Conservation (phyloP, 306 rosid species). For the Fragaria ananassa region DNA sequence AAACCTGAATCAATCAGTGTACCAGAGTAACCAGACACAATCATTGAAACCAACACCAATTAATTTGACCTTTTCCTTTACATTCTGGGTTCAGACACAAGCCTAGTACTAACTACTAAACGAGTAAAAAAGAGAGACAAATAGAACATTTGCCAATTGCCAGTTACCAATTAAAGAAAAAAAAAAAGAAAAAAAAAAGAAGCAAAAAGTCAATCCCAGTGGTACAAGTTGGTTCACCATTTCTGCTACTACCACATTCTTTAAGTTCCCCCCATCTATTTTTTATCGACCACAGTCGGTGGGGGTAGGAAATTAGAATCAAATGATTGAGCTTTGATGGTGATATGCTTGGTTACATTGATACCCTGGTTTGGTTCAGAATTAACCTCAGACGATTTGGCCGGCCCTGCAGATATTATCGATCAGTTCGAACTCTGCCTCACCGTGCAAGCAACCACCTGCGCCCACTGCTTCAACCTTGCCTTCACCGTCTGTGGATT, state of each 20-base stretch:
- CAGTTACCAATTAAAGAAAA: slow-evolving; percentile 7
- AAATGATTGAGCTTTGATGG: slow-evolving; percentile 22
- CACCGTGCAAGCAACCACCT: slow-evolving; percentile 95
- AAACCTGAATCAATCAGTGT: neutral
- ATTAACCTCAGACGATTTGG: slow-evolving; percentile 11
- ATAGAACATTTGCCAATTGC: slow-evolving; percentile 7
- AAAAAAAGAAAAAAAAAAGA: neutral
- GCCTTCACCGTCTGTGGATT: slow-evolving; percentile 78
- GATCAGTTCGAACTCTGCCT: slow-evolving; percentile 41
- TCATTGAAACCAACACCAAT: slow-evolving; percentile 23
- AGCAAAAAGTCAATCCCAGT: slow-evolving; percentile 17
- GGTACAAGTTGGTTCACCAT: slow-evolving; percentile 13
- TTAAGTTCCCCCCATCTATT: slow-evolving; percentile 2
- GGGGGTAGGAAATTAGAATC: slow-evolving; percentile 21
- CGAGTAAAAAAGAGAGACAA: neutral
- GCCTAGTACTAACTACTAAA: slow-evolving; percentile 4
- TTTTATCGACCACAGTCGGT: slow-evolving; percentile 23
- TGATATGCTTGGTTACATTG: slow-evolving; percentile 34
- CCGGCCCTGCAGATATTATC: neutral
- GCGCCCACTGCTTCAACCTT: slow-evolving; percentile 91
- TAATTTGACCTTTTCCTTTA: slow-evolving; percentile 13
- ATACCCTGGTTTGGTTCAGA: slow-evolving; percentile 34
- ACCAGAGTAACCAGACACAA: no score
- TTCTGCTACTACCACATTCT: neutral
- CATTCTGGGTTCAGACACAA: slow-evolving; percentile 13